Percentiles rank a stretch among this genome's conserved stretches.
phyloP scores from a whole-genome alignment of 1,284 basidiomycete species.

The Sanghuangporus baumii region DNA sequence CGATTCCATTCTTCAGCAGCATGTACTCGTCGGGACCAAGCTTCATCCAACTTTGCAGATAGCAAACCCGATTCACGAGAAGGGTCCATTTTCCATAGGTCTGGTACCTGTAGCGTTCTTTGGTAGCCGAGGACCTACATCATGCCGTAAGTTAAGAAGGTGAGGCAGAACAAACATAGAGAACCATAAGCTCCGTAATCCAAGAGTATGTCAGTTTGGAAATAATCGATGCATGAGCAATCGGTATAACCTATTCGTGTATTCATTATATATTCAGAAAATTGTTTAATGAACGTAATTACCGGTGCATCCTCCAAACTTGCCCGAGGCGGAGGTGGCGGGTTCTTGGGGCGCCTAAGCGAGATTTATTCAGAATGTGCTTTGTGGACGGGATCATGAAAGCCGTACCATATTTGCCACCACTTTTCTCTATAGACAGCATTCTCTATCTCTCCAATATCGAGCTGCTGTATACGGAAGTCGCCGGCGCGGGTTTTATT shows the following conservation, averaged over 20 bases:
- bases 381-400: slow-evolving; percentile 7
- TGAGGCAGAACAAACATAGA: slow-evolving; percentile 6
- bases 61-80: slow-evolving; percentile 45
- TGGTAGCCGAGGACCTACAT: slow-evolving; percentile 56
- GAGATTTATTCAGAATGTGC: not conserved
- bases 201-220: slow-evolving; percentile 58
- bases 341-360: slow-evolving; percentile 50
- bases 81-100: slow-evolving; percentile 66
- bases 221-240: slow-evolving; percentile 51
- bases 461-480: slow-evolving; percentile 31
- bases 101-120: slow-evolving; percentile 65
- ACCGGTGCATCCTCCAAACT: slow-evolving; percentile 55
- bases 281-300: slow-evolving; percentile 12
- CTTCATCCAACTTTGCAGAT: slow-evolving; percentile 42
- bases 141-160: not conserved
- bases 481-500: slow-evolving; percentile 6
- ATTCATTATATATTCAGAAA: not conserved
- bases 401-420: slow-evolving; percentile 41
- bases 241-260: slow-evolving; percentile 42
- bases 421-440: slow-evolving; percentile 39
- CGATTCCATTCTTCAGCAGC: slow-evolving; percentile 52
- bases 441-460: slow-evolving; percentile 38
- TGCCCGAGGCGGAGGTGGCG: slow-evolving; percentile 50
- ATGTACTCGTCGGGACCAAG: slow-evolving; percentile 41
- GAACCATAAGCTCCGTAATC: slow-evolving; percentile 67